phyloP scores from a whole-genome alignment of 177 flowering plant genomes.

The Vitis hybrid region DNA sequence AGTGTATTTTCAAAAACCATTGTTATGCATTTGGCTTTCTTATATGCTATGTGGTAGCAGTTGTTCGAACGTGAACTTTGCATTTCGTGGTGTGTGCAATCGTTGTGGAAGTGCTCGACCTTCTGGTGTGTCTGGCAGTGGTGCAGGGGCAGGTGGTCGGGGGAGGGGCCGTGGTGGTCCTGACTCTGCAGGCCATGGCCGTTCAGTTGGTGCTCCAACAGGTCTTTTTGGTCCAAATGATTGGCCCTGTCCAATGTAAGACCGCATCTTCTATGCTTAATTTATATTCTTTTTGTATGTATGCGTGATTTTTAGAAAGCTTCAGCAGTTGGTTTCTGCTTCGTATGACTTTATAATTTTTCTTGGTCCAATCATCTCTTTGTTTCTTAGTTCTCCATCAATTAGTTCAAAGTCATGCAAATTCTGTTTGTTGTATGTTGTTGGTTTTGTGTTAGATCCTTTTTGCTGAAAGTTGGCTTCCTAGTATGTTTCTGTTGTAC shows the following conservation, averaged over 20 bases:
- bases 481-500: too few relatives aligned
- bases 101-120: conserved; percentile 99
- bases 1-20: background rate
- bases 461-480: too few relatives aligned
- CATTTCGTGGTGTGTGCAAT: conserved; percentile 98
- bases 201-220: conserved; percentile 52
- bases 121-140: conserved; percentile 72
- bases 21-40: conserved; percentile 20
- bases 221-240: conserved; percentile 99
- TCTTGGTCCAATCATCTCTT: too few relatives aligned
- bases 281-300: background rate
- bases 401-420: too few relatives aligned
- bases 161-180: conserved; percentile 79
- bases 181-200: conserved; percentile 51
- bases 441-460: too few relatives aligned
- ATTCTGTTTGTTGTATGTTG: too few relatives aligned
- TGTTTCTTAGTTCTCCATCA: too few relatives aligned
- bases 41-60: conserved; percentile 49
- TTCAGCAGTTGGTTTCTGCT: too few relatives aligned
- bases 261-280: background rate
- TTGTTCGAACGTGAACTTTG: conserved; percentile 95
- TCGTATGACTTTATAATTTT: too few relatives aligned
- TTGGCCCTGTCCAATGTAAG: conserved; percentile 99
- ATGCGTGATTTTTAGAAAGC: too few relatives aligned
- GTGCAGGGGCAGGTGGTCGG: conserved; percentile 67